phyloP scores from a whole-genome alignment of 2,329 filamentous ascomycete species.

The Aschersonia sp. region DNA sequence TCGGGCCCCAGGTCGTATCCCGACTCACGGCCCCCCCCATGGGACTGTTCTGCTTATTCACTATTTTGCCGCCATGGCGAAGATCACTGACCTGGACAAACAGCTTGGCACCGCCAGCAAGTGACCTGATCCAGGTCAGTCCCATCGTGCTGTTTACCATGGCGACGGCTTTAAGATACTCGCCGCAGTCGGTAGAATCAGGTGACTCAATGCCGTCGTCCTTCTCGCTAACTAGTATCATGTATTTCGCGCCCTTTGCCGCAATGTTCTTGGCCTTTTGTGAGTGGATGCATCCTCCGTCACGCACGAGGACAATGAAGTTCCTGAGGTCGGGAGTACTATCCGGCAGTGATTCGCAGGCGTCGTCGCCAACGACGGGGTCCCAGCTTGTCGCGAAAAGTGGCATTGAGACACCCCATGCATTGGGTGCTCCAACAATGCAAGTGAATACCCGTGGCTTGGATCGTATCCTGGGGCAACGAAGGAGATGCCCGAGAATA shows the following conservation, averaged over 20 bases:
- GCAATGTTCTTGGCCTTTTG: constrained; percentile 1
- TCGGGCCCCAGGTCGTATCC: constrained; percentile 24
- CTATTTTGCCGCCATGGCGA: background rate
- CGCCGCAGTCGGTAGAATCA: background rate
- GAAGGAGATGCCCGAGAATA: background rate
- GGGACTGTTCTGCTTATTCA: background rate
- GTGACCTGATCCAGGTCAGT: constrained; percentile 19
- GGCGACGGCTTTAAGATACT: background rate
- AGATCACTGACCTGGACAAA: background rate
- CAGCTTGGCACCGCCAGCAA: background rate
- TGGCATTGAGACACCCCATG: background rate
- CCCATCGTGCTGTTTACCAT: constrained; percentile 7
- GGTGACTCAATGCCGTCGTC: background rate
- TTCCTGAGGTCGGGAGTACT: background rate
- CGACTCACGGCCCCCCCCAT: constrained; percentile 4
- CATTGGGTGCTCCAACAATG: background rate
- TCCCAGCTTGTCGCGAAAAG: background rate
- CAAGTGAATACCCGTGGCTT: background rate
- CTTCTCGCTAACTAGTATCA: constrained; percentile 27
- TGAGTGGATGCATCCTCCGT: background rate
- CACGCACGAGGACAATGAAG: constrained; percentile 4
- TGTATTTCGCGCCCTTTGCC: constrained; percentile 38
- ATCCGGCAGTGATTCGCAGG: constrained; percentile 1
- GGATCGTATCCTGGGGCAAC: background rate
- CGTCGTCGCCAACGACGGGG: background rate